Conservation (phyloP, 306 rosid genomes). For the Fagus crenata region DNA sequence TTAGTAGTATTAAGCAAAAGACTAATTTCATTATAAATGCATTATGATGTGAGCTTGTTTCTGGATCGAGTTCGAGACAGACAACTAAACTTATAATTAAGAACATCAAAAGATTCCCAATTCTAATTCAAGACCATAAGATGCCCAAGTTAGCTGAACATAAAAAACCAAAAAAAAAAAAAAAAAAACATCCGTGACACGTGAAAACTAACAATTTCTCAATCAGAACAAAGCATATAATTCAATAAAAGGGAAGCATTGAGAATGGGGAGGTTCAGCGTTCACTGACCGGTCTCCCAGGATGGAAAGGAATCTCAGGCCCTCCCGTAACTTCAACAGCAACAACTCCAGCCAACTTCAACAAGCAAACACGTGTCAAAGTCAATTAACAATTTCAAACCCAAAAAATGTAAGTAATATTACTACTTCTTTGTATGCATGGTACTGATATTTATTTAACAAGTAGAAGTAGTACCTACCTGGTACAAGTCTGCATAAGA, state of each 20-base stretch:
- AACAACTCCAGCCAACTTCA: conserved; percentile 64
- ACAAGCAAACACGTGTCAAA: background rate
- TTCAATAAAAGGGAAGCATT: background rate
- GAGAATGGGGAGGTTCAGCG: background rate
- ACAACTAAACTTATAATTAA: no score
- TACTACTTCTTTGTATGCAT: background rate
- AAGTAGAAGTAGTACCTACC: conserved; percentile 20
- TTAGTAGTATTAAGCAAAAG: no score
- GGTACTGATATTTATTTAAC: background rate
- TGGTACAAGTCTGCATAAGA: conserved; percentile 62
- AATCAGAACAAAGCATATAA: background rate
- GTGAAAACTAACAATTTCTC: background rate
- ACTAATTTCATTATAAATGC: no score
- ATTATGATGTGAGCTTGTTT: no score
- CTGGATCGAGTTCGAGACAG: no score
- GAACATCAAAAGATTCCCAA: no score
- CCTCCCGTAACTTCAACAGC: conserved; percentile 67
- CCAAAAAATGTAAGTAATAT: background rate
- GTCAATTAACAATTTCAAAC: background rate
- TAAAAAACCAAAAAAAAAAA: background rate
- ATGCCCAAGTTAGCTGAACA: no score
- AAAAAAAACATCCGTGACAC: background rate
- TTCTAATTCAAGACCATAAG: no score
- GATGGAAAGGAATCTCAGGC: conserved; percentile 63
- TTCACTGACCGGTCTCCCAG: conserved; percentile 52